Percentiles rank a stretch among this genome's conserved stretches.
These are phyloP conservation scores for Lathyrus tuberosus DNA, from an alignment of 306 rosid genomes.

Conservation along the genomic window DNA sequence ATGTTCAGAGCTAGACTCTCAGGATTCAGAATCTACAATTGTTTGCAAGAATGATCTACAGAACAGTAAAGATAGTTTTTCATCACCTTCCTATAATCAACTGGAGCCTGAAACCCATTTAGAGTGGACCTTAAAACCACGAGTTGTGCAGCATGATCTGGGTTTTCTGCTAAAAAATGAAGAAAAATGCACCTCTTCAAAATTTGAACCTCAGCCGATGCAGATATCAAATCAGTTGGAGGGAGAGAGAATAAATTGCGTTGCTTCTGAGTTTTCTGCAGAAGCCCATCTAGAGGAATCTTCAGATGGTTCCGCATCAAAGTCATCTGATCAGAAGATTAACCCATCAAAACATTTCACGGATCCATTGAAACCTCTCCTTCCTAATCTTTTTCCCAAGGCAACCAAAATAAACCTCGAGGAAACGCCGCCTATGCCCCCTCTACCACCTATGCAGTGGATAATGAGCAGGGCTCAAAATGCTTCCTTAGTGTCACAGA, in stretches of 20 bases:
- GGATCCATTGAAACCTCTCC: conserved; percentile 46
- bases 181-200: conserved; percentile 37
- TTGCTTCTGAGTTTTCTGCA: conserved; percentile 40
- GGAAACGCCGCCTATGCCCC: conserved; percentile 95
- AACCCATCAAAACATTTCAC: conserved; percentile 36
- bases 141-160: conserved; percentile 42
- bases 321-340: conserved; percentile 44
- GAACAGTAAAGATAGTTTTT: conserved; percentile 34
- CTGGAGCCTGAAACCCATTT: conserved; percentile 41
- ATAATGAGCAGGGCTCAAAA: conserved; percentile 71
- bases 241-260: conserved; percentile 38
- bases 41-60: conserved; percentile 40
- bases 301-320: conserved; percentile 43
- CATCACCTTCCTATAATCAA: conserved; percentile 42
- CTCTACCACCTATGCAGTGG: conserved; percentile 98
- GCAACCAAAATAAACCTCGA: conserved; percentile 48
- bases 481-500: conserved; percentile 41
- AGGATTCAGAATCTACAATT: conserved; percentile 41
- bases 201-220: conserved; percentile 44
- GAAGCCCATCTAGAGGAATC: conserved; percentile 44
- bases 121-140: conserved; percentile 37
- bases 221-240: conserved; percentile 38
- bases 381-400: conserved; percentile 51
- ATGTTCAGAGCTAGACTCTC: conserved; percentile 42
- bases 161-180: conserved; percentile 39